Evolutionary conservation across 106 monocot genomes (phyloP).

Genomic region (Platanthera zijinensis): DNA sequence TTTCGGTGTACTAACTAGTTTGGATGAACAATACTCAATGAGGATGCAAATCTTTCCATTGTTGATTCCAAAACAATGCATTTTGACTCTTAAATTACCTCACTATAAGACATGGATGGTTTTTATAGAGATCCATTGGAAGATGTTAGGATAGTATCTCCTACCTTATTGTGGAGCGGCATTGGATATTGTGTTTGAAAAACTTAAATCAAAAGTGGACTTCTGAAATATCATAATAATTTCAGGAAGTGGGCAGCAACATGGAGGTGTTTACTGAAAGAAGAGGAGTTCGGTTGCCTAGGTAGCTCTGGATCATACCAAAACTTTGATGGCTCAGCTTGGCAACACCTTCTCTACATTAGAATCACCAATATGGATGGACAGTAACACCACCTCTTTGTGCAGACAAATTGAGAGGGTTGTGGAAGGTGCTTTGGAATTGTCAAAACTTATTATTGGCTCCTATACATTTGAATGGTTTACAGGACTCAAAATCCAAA

Average conservation of each 20-base stretch:
- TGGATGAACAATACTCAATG: too few species aligned
- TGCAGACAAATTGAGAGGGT: slow-evolving; percentile 18
- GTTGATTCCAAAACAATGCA: too few species aligned
- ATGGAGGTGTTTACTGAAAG: slow-evolving; percentile 93
- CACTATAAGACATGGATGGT: too few species aligned
- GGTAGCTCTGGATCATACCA: slow-evolving; percentile 45
- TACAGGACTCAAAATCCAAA: slow-evolving; percentile 16
- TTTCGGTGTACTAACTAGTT: too few species aligned
- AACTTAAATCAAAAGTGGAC: slow-evolving; percentile 53
- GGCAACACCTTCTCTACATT: slow-evolving; percentile 54
- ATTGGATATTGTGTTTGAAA: slow-evolving; percentile 58
- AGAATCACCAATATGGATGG: slow-evolving; percentile 96
- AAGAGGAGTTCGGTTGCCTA: slow-evolving; percentile 40
- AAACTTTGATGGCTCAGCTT: slow-evolving; percentile 47
- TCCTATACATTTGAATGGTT: slow-evolving; percentile 69
- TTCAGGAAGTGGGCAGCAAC: slow-evolving; percentile 91
- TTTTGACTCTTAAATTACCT: too few species aligned
- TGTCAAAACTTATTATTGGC: slow-evolving; percentile 74
- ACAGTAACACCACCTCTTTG: slow-evolving; percentile 66
- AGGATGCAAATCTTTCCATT: too few species aligned
- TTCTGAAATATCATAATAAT: slow-evolving; percentile 44
- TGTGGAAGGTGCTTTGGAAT: slow-evolving; percentile 66
- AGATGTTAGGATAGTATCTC: slow-evolving; percentile 52
- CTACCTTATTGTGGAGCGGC: slow-evolving; percentile 95
- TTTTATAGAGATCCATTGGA: too few species aligned